Base-by-base conservation (phyloP, 2,329 filamentous ascomycete genomes). In the Fusarium praegraminearum region DNA sequence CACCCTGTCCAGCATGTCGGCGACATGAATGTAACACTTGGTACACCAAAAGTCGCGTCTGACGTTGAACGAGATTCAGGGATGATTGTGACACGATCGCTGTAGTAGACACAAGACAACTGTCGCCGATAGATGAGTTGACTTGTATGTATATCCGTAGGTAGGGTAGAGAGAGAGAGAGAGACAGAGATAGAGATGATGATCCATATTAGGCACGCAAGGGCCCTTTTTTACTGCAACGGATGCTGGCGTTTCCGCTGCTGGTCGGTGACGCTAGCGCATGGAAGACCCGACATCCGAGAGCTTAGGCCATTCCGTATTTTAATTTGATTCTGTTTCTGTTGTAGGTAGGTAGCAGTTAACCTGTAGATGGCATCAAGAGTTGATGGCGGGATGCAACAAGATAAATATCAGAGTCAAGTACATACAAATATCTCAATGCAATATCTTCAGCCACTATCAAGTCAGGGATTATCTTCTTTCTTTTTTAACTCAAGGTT, bases 241-340 rank as follows among this genome's bases (percentile, higher is more conserved):
- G 73, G 71, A 75, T 68, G 62, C 45, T 61, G 46, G 43, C 38
- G 40, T 55, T 73, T 72, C 73, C 71, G 71, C 61, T 63, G 67
- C 46, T 66, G 69, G 67, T 40, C 50, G 50, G 51, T 22, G 36
- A 57, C 71, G 71, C 73, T 75, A 75, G 63, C 47, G 35, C 38
- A 52, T 75, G 73, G 73, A 75, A 75, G 65, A 51, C 59, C 53
- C 56, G 57, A 38, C 60, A 70, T 75, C 73, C 73, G 73, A 67
- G 67, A 58, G 47, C 69, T 72, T 73, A 55, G 50, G 36, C 51
- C 62, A 72, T 62, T 62, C 32, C 28, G 35, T 35, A 30, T 24
- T 18, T 13, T 28, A 20, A 40, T 40, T 40, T 40, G 36, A 22
- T 40, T 40, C 36, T 40, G 43, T 22, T 35, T 15, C 43, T 36